These are phyloP conservation scores for Komagataea norvegica DNA, from an alignment of 1,139 yeast genomes.

Conservation along the genomic window DNA sequence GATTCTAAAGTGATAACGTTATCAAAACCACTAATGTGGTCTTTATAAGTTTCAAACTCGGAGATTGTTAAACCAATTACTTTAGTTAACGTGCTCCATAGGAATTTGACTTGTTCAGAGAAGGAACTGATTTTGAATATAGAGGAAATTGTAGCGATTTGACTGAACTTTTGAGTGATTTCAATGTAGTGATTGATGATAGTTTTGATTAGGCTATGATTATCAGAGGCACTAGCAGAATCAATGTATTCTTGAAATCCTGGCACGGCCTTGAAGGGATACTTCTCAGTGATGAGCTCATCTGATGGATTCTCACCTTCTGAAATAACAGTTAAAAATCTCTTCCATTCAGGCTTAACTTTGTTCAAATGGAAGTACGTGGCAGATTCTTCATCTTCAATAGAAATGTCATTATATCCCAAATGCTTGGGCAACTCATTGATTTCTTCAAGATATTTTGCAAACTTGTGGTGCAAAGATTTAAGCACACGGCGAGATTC, in stretches of 20 bases:
- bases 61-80: constrained; percentile 33
- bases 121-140: not conserved
- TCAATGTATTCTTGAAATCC: not conserved
- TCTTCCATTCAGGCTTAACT: constrained; percentile 33
- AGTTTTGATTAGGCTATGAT: not conserved
- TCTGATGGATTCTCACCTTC: constrained; percentile 11
- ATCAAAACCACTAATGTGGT: constrained; percentile 24
- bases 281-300: constrained; percentile 14
- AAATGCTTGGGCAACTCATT: constrained; percentile 32
- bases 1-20: constrained; percentile 34
- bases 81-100: constrained; percentile 26
- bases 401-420: constrained; percentile 39
- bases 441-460: constrained; percentile 29
- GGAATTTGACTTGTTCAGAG: not conserved
- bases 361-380: constrained; percentile 32
- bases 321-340: constrained; percentile 17
- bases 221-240: too few relatives aligned
- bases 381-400: constrained; percentile 41
- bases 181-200: not conserved
- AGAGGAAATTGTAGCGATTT: not conserved
- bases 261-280: constrained; percentile 30
- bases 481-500: not conserved
- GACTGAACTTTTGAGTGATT: not conserved
- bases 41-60: constrained; percentile 17
- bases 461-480: constrained; percentile 5